Evolutionary conservation across 1,139 yeast genomes (phyloP), one percentile per base, ranked within the genome.

Genomic region (Saccharomyces hybrid): DNA sequence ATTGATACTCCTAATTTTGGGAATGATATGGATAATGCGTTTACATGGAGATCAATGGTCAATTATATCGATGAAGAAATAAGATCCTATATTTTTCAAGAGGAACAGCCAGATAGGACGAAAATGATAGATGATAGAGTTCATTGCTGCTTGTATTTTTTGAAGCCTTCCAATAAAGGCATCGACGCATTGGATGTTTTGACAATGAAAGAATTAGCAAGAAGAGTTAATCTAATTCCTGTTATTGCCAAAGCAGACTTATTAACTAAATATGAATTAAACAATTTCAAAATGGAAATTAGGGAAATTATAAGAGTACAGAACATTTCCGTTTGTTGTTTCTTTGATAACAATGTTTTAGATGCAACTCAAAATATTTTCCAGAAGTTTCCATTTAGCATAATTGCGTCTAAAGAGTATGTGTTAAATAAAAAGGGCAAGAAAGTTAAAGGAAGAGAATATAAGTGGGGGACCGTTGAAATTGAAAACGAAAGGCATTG

Each of bases 1-100:
- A 79, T 86, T 57, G 88, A 80, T 58, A 86, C 93, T 0, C 93
- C 93, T 2, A 89, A 89, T 42, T 88, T 86, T 73, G 95, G 95
- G 57, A 88, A 86, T 64, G 81, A 76, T 62, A 75, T 86, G 64
- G 82, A 82, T 63, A 84, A 83, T 63, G 71, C 73, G 38, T 75
- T 74, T 56, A 73, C 81, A 2, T 84, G 89, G 87, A 73, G 74
- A 1, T 83, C 88, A 0, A 66, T 83, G 24, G 74, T 77, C 34
- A 76, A 80, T 54, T 83, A 75, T 64, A 77, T 86, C 56, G 89
- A 84, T 56, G 79, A 79, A 50, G 87, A 84, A 67, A 81, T 82
- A 62, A 74, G 80, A 60, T 66, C 73, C 31, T 80, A 77, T 64
- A 78, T 83, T 71, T 79, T 79, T 59, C 87, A 82, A 67, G 87